phyloP scores from a whole-genome alignment of 371 early-diverging fungal genomes.

The Furculomyces boomerangus region DNA sequence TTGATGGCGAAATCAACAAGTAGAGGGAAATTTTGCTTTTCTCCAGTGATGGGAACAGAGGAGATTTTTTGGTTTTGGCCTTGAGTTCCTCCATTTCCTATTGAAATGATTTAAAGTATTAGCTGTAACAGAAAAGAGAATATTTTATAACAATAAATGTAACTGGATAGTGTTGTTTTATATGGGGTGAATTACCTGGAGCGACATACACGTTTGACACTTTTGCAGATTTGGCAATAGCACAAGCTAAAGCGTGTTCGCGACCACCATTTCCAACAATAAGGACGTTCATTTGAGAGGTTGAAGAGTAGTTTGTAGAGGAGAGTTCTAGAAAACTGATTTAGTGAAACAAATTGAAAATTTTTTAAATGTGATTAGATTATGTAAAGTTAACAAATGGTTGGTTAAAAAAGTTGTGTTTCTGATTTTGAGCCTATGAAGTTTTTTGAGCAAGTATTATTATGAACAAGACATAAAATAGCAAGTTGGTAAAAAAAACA shows the following conservation, averaged over 20 bases:
- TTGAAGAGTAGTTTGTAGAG: too few relatives aligned
- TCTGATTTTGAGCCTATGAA: too few relatives aligned
- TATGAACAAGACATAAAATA: too few relatives aligned
- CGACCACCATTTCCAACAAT: conserved; percentile 90
- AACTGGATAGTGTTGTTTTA: too few relatives aligned
- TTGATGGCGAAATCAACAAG: conserved; percentile 61
- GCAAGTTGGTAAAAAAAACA: too few relatives aligned
- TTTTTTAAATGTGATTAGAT: too few relatives aligned
- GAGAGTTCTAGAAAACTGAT: too few relatives aligned
- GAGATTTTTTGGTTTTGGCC: conserved; percentile 42
- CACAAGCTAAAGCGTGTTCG: conserved; percentile 92
- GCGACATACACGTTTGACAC: conserved; percentile 77
- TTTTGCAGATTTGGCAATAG: conserved; percentile 52
- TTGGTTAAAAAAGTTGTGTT: too few relatives aligned
- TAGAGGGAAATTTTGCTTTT: conserved; percentile 44
- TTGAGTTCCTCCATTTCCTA: conserved; percentile 90
- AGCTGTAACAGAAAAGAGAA: not conserved
- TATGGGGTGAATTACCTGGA: conserved; percentile 40
- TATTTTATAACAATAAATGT: not conserved
- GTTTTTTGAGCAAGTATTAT: too few relatives aligned
- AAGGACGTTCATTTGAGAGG: conserved; percentile 33
- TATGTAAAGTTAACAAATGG: too few relatives aligned
- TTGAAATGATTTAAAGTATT: not conserved
- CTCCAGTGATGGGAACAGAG: conserved; percentile 51
- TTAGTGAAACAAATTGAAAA: too few relatives aligned